These are phyloP conservation scores for Xylaria sp. DNA, from an alignment of 2,329 filamentous ascomycete species.

Conservation along the genomic window DNA sequence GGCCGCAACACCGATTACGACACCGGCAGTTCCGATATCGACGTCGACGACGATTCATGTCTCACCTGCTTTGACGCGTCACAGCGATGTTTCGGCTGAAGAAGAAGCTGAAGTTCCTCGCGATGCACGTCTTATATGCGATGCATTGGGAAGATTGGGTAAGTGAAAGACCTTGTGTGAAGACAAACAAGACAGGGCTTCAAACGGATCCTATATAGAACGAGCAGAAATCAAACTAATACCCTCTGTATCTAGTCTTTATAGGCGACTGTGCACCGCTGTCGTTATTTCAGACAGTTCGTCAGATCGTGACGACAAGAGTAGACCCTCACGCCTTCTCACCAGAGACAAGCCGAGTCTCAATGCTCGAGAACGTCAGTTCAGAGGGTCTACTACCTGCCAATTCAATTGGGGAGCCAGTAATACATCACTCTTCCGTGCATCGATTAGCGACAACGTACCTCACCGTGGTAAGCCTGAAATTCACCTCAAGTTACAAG, in stretches of 20 bases:
- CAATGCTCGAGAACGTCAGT: conserved; percentile 54
- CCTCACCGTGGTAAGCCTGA: conserved; percentile 35
- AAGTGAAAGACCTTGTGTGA: conserved; percentile 9
- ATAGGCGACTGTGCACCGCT: conserved; percentile 62
- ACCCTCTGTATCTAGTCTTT: conserved; percentile 45
- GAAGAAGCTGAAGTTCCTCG: conserved; percentile 61
- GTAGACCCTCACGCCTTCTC: conserved; percentile 58
- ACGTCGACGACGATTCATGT: neutral
- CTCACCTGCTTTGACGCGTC: conserved; percentile 25
- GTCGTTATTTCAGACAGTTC: conserved; percentile 61
- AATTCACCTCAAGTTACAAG: neutral
- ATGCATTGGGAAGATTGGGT: conserved; percentile 58
- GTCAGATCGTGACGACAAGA: conserved; percentile 55
- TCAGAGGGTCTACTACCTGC: conserved; percentile 34
- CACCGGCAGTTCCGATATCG: conserved; percentile 1
- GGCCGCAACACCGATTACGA: neutral
- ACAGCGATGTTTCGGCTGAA: conserved; percentile 44
- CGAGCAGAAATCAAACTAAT: neutral
- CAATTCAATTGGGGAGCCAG: conserved; percentile 29
- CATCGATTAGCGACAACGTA: conserved; percentile 33
- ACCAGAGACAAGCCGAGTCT: conserved; percentile 56
- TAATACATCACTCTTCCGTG: conserved; percentile 26
- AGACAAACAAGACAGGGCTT: neutral
- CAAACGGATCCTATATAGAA: neutral
- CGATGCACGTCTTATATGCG: conserved; percentile 57